phyloP scores from a whole-genome alignment of 2,329 filamentous ascomycete species.

The Aspergillus nomiae region DNA sequence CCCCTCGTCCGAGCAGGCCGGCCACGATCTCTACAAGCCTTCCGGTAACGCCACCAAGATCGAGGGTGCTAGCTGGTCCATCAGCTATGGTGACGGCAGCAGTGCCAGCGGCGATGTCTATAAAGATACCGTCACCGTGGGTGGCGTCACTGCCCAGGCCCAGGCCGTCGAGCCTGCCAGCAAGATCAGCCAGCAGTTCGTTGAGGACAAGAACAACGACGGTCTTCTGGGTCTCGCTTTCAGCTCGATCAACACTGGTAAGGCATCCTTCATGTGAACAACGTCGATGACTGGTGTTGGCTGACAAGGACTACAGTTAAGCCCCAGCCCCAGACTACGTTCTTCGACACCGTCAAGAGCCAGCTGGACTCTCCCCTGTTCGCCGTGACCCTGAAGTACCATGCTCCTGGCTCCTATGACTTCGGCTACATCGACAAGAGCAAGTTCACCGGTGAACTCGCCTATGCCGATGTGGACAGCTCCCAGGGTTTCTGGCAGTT shows the following conservation, averaged over 20 bases:
- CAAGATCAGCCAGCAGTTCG: slow-evolving; percentile 58
- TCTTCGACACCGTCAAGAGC: slow-evolving; percentile 60
- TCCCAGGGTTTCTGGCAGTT: slow-evolving; percentile 67
- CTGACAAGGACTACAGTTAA: slow-evolving; percentile 35
- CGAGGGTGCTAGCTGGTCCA: slow-evolving; percentile 57
- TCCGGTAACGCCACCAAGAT: slow-evolving; percentile 50
- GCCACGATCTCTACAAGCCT: slow-evolving; percentile 62
- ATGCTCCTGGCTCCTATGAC: slow-evolving; percentile 55
- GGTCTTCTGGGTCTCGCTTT: slow-evolving; percentile 64
- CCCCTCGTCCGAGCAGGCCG: slow-evolving; percentile 50
- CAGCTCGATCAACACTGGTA: slow-evolving; percentile 58
- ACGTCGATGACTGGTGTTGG: background rate
- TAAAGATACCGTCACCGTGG: slow-evolving; percentile 64
- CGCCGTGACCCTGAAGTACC: slow-evolving; percentile 57
- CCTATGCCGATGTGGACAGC: slow-evolving; percentile 58
- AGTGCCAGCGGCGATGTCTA: slow-evolving; percentile 66
- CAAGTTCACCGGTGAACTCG: slow-evolving; percentile 61
- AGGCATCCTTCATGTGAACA: background rate
- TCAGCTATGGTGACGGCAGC: slow-evolving; percentile 67
- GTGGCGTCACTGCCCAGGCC: slow-evolving; percentile 57
- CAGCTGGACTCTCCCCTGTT: slow-evolving; percentile 56
- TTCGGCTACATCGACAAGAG: slow-evolving; percentile 61
- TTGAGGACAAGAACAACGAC: slow-evolving; percentile 55
- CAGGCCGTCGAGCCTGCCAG: slow-evolving; percentile 69
- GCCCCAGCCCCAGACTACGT: slow-evolving; percentile 56